Evolutionary conservation across 192 early-diverging fungal species (phyloP), one percentile per base, ranked within the genome.

Genomic region (Mortierella alpina): DNA sequence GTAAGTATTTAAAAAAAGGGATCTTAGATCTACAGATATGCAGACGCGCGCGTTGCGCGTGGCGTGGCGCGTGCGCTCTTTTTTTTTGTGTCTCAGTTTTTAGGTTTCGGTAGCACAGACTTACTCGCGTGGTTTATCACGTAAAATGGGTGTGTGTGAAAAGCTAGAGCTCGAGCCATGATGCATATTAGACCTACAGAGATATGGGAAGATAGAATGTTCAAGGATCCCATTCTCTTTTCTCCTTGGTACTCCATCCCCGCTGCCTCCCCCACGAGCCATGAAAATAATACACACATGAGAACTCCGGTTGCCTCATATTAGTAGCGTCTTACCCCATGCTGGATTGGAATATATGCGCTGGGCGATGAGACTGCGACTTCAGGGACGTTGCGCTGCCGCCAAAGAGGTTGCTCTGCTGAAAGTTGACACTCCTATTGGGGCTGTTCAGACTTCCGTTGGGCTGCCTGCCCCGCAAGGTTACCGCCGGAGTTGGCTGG

Each of bases 71-170:
- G 51, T n/a, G 13, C 44, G 44, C 59, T 41, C 46, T 59, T 40
- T 59, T 59, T 59, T 40, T 59, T 59, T 0, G 6, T 62, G 6
- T 11, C 15, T 31, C 31, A 31, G 31, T 41, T 62, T 59, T 40
- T 59, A 41, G 31, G 9, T 59, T 59, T 31, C 31, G 9, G 6
- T 62, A 6, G 6, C 15, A 20, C 23, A 44, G 8, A 65, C 63
- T 42, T 73, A 73, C 71, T 73, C 56, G 22, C 71, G 71, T 39
- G 54, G 71, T 46, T n/a, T 48, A 18, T 72, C 62, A 42, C 56
- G 67, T 23, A 40, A 2, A 5, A 52, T n/a, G 51, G 54, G 15
- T 22, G 54, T 20, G 22, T 12, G 40, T 31, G 48, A 2, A 13
- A 14, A 7, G 7, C 31, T 23, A 13, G 64, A 55, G 51, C 49